phyloP scores from a whole-genome alignment of 257 asterid species.

The Solanum okadae region DNA sequence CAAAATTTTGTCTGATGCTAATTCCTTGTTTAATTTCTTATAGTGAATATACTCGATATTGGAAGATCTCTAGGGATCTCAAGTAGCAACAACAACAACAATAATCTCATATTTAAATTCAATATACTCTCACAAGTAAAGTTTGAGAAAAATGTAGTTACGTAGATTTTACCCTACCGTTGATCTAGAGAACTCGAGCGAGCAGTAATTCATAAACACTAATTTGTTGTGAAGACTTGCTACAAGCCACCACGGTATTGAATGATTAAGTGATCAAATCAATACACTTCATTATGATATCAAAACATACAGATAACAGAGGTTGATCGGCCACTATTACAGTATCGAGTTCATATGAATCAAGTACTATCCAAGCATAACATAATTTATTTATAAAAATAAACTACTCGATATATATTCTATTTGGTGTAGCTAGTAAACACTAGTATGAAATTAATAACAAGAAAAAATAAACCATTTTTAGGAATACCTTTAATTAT shows the following conservation, averaged over 20 bases:
- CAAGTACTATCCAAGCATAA: not conserved
- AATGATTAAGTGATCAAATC: not conserved
- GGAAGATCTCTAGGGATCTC: not conserved
- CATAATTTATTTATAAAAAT: not conserved
- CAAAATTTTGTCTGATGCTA: not conserved
- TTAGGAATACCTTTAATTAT: no score
- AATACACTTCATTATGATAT: not conserved
- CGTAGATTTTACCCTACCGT: not conserved
- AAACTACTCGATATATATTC: not conserved
- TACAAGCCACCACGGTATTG: no score
- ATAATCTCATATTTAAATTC: not conserved
- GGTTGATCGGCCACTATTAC: not conserved
- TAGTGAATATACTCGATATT: not conserved
- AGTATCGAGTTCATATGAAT: not conserved
- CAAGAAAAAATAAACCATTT: no score
- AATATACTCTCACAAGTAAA: not conserved
- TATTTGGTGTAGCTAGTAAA: not conserved
- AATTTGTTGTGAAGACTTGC: no score
- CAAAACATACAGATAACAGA: not conserved
- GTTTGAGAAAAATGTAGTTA: fast-evolving
- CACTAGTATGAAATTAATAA: no score
- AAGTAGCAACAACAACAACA: not conserved
- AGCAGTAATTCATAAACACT: not conserved
- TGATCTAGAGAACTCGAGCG: not conserved
- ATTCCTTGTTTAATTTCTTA: not conserved